Percentiles rank a stretch among this genome's conserved stretches.
Evolutionary conservation across 1,284 basidiomycete genomes (phyloP).

Genomic region (Tilletiaria anomala): DNA sequence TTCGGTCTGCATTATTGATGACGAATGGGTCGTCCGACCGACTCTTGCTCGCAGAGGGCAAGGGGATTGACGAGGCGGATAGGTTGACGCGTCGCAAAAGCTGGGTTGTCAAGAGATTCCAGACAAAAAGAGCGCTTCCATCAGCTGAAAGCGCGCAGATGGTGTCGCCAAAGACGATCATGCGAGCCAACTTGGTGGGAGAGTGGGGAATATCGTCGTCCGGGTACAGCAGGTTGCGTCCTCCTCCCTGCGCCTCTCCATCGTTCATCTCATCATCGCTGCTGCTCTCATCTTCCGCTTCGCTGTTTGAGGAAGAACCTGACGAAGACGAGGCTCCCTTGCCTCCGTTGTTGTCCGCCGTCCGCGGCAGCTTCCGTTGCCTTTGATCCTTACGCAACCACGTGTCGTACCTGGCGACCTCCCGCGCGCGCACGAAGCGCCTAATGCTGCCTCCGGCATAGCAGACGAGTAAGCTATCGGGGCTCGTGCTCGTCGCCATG

Average conservation of each 20-base stretch:
- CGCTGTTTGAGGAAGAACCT: slow-evolving; percentile 1
- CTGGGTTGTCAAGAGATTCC: slow-evolving; percentile 48
- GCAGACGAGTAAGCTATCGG: slow-evolving; percentile 65
- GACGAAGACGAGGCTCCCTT: too few relatives aligned
- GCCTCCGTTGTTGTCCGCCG: not conserved
- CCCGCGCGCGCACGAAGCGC: slow-evolving; percentile 74
- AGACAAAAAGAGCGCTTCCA: slow-evolving; percentile 64
- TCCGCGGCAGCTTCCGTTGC: slow-evolving; percentile 1
- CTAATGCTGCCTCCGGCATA: slow-evolving; percentile 53
- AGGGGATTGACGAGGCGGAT: too few relatives aligned
- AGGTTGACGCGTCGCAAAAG: too few relatives aligned
- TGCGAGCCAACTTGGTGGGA: slow-evolving; percentile 9
- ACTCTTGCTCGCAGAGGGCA: not conserved
- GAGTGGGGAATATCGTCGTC: not conserved
- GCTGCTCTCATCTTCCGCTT: not conserved
- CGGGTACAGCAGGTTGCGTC: not conserved
- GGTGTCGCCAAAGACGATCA: slow-evolving; percentile 33
- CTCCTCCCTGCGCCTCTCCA: not conserved
- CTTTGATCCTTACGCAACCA: not conserved
- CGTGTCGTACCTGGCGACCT: slow-evolving; percentile 45
- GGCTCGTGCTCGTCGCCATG: slow-evolving; percentile 55
- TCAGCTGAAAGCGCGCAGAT: slow-evolving; percentile 49
- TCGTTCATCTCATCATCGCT: slow-evolving; percentile 1
- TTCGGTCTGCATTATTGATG: not conserved
- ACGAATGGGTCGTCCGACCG: slow-evolving; percentile 3